Percentiles rank a stretch among this genome's conserved stretches.
Evolutionary conservation across 2,329 filamentous ascomycete genomes (phyloP).

Genomic region (Lojkania enalia): DNA sequence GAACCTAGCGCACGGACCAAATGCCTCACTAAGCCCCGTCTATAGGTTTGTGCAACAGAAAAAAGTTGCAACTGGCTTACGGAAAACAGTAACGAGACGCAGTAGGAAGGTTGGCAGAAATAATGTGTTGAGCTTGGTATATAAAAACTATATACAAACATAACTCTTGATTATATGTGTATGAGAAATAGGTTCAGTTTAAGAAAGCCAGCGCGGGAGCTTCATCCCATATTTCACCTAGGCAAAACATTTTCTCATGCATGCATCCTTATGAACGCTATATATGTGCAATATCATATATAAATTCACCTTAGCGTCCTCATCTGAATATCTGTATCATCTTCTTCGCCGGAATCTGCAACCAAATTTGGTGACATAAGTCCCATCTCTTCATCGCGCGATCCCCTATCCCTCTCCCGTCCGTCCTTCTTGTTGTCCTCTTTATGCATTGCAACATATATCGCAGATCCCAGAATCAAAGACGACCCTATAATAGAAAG

Average conservation of each 20-base stretch:
- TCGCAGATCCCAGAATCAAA: slow-evolving; percentile 66
- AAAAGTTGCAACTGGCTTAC: no score
- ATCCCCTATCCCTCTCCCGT: slow-evolving; percentile 15
- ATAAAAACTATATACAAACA: neutral
- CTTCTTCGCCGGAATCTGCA: slow-evolving; percentile 15
- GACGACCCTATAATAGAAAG: slow-evolving; percentile 64
- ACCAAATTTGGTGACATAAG: slow-evolving; percentile 29
- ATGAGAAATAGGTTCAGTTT: no score
- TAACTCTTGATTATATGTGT: neutral
- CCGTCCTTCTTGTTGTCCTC: slow-evolving; percentile 37
- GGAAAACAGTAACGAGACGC: no score
- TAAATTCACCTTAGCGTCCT: slow-evolving; percentile 13
- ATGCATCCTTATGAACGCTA: neutral
- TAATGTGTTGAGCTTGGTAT: neutral
- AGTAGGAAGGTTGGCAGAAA: no score
- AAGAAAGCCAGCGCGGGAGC: no score
- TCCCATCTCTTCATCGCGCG: slow-evolving; percentile 39
- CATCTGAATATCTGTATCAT: slow-evolving; percentile 21
- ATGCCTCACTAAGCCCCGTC: neutral
- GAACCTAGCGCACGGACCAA: neutral
- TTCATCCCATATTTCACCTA: neutral
- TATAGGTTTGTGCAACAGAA: neutral
- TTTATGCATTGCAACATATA: slow-evolving; percentile 65
- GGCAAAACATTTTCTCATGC: neutral
- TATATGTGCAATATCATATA: neutral